These are phyloP conservation scores for Tolypocladium endophyticum DNA, from an alignment of 2,329 filamentous ascomycete genomes.

Conservation along the genomic window DNA sequence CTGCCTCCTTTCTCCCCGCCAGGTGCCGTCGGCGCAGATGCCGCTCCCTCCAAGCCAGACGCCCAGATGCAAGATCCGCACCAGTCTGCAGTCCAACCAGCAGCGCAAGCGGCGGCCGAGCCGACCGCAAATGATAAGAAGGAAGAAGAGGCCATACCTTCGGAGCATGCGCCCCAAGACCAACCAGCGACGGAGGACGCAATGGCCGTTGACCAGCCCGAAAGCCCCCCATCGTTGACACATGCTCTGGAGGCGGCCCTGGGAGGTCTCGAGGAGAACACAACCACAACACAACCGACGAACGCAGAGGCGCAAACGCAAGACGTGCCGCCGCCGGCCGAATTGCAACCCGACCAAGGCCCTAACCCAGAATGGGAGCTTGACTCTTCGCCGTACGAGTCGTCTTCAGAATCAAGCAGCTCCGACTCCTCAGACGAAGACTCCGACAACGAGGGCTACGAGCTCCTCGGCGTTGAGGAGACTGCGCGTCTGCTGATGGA, in stretches of 20 bases:
- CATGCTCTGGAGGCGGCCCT: slow-evolving; percentile 33
- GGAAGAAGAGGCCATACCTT: background rate
- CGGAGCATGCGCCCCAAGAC: background rate
- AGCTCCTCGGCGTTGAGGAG: slow-evolving; percentile 70
- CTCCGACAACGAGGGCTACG: slow-evolving; percentile 52
- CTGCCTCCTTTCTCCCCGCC: slow-evolving; percentile 24
- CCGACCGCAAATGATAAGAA: background rate
- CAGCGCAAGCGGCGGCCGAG: background rate
- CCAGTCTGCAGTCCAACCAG: background rate
- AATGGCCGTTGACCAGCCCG: slow-evolving; percentile 25
- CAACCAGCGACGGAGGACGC: slow-evolving; percentile 13
- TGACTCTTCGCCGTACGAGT: slow-evolving; percentile 68
- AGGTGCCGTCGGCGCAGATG: slow-evolving; percentile 19
- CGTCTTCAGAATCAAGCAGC: slow-evolving; percentile 47
- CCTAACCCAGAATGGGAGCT: slow-evolving; percentile 72
- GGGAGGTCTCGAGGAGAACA: slow-evolving; percentile 20
- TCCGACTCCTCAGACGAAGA: slow-evolving; percentile 49
- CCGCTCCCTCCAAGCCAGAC: slow-evolving; percentile 11
- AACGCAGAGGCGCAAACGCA: slow-evolving; percentile 2
- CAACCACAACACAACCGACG: slow-evolving; percentile 1
- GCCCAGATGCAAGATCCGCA: background rate
- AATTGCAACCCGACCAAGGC: slow-evolving; percentile 20
- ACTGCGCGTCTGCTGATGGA: slow-evolving; percentile 79
- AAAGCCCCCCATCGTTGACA: slow-evolving; percentile 26
- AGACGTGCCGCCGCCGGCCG: slow-evolving; percentile 3